Evolutionary conservation across 306 rosid species (phyloP).

Genomic region (Acacia acuminata): DNA sequence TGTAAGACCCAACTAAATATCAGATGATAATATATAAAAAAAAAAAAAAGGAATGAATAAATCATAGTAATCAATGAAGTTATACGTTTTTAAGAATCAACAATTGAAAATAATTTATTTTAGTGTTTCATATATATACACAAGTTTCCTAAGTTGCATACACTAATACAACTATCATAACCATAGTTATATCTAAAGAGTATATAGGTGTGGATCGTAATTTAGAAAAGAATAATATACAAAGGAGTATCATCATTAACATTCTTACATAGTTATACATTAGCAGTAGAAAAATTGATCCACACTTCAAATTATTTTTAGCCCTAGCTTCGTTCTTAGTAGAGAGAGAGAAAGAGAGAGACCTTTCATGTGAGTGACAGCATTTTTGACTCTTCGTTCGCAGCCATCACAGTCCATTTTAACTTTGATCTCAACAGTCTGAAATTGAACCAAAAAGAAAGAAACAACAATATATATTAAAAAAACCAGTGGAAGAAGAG

Average conservation of each 20-base stretch:
- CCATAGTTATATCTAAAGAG: background rate
- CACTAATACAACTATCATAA: background rate
- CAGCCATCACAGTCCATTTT: slow-evolving; percentile 97
- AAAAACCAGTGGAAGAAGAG: background rate
- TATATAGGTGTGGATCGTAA: background rate
- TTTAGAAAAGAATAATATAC: background rate
- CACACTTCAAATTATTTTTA: background rate
- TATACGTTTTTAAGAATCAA: background rate
- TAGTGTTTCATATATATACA: background rate
- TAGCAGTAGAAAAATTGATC: background rate
- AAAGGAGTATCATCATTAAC: background rate
- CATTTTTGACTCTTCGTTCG: slow-evolving; percentile 77
- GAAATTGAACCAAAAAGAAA: background rate
- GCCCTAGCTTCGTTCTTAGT: background rate
- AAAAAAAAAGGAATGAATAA: too few species aligned
- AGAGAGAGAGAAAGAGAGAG: background rate
- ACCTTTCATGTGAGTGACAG: slow-evolving; percentile 79
- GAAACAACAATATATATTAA: background rate
- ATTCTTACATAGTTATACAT: background rate
- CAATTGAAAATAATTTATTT: background rate
- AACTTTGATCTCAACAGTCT: slow-evolving; percentile 86
- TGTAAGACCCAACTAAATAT: too few species aligned
- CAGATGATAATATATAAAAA: background rate
- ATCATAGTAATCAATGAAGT: background rate
- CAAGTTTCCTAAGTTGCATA: background rate